Base-by-base conservation (phyloP, 78 protist genomes). In the Salpingoeca rosetta region DNA sequence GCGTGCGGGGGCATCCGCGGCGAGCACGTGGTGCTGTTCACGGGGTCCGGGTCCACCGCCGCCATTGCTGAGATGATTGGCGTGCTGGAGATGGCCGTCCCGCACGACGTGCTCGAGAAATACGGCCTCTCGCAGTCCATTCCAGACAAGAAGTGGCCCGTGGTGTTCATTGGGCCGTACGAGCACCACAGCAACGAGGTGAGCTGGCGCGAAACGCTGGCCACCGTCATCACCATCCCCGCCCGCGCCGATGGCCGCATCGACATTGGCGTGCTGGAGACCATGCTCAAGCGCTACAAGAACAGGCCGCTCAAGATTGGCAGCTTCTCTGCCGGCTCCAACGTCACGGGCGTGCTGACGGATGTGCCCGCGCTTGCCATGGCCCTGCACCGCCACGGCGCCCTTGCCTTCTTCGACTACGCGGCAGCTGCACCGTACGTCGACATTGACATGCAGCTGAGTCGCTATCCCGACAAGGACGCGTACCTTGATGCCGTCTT, bases 101-200 rank as follows among this genome's bases (percentile, higher is more conserved):
- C 24, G 40, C 78, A 37, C 11, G 26, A 25, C 37, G n/a, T n/a
- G n/a, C 31, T 51, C 31, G 65, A 51, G 17, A 51, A 51, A 17
- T 7, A 51, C 17, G 65, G 65, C 17, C 65, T 7, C 17, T 7
- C 31, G 7, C 31, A 22, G 65, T 22, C 31, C 65, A 51, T 51
- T 17, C 65, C 65, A 7, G 31, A 17, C 65, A 7, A 17, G 31
- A 7, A 51, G 17, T 17, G 65, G 17, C 41, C 76, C 37, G 45
- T 91, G 28, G 86, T 96, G 45, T 25, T 96, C 3, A 85, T 94
- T 37, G 94, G 95, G 36, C 95, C 95, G 36, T 91, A 88, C 82
- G 96, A 96, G 79, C 98, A 96, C 89, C 98, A 96, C 86, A 85
- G 93, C 44, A 95, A 93, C 91, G 43, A 92, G n/a, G 87, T 96